Evolutionary conservation across 2,329 filamentous ascomycete genomes (phyloP), one percentile per base, ranked within the genome.

Genomic region (Macrophomina pseudophaseolina): DNA sequence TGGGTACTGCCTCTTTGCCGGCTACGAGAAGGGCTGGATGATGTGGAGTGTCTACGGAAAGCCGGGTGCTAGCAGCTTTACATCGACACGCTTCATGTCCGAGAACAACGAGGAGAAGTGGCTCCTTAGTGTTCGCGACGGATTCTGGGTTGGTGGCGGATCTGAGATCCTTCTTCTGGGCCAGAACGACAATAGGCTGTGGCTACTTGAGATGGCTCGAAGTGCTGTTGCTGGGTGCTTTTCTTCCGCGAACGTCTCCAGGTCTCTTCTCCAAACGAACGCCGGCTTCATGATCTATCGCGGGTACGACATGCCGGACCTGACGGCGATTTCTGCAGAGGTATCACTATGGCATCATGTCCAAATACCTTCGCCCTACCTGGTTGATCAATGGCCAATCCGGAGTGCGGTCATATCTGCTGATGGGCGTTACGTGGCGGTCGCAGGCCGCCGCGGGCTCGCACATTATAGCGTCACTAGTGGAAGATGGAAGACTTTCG

Each of bases 11-110:
- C 85, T 99, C 8, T 97, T 99, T 78, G 93, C 91, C 51, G 95
- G 94, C 1, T 98, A 94, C 74, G 90, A 95, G 73, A 89, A 90
- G 67, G 96, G 95, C 0, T 99, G 95, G 95, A 91, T 92, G 4
- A 94, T 90, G 54, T 99, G 94, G 94, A 98, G 94, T 76, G 95
- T 98, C 44, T 99, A 97, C 78, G 95, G 95, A 40, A 97, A 97
- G 78, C 86, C 90, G 2, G 90, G 93, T 14, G 93, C 91, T 65
- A 92, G 88, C 71, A 97, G 92, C 74, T 98, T 98, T 76, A 84
- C 86, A 6, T 84, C 87, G 12, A 91, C 97, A 72, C 82, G 83
- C 32, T 79, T 81, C 2, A 82, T 93, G 44, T 88, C 89, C 2
- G 80, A 85, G 58, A 80, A 81, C 6, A 94, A 95, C 73, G 86